Evolutionary conservation across 1,284 basidiomycete species (phyloP), one percentile per base, ranked within the genome.

Genomic region (Cutaneotrichosporon cutaneum): DNA sequence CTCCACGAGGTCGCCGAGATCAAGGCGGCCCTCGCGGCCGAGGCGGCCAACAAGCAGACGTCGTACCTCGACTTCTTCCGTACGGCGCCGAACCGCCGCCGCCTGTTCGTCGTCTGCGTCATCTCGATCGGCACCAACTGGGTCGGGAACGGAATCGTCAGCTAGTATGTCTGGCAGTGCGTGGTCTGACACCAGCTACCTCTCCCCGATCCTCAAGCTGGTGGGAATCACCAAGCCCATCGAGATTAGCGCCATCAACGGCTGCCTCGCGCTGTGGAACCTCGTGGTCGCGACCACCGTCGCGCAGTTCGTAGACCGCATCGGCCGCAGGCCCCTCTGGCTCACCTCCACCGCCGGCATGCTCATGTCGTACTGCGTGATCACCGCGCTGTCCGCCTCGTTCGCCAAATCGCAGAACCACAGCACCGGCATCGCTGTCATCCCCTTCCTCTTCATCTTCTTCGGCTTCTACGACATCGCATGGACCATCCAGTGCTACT

Each of bases 301-400:
- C 14, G 65, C 65, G 3, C 60, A 59, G 44, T 61, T 59, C 8
- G 60, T 61, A 4, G 59, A 61, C 24, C 59, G 67, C 3, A 55
- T 70, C 51, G 71, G 72, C n/a, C 71, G 77, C 48, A 66, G 76
- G 0, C 62, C 60, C 2, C 51, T 76, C 21, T 75, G 68, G 67
- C 65, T 76, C 44, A 67, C 62, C 53, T 71, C 69, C 8, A 72
- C 66, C 10, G 58, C 52, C 11, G 72, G 74, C 2, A 73, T 75
- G 70, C 56, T 71, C 18, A 16, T 68, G 42, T 47, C 61, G 39
- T 69, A 69, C 64, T 30, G 47, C 52, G 50, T 69, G 61, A 65
- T 77, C 54, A 72, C 68, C 5, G 71, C 64, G 2, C 65, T 70
- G 11, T 70, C 70, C 5, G 72, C 71, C 18, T 53, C 65, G 0